Base-by-base conservation (phyloP, 140 eudicot genomes). In the Senecio squalidus region DNA sequence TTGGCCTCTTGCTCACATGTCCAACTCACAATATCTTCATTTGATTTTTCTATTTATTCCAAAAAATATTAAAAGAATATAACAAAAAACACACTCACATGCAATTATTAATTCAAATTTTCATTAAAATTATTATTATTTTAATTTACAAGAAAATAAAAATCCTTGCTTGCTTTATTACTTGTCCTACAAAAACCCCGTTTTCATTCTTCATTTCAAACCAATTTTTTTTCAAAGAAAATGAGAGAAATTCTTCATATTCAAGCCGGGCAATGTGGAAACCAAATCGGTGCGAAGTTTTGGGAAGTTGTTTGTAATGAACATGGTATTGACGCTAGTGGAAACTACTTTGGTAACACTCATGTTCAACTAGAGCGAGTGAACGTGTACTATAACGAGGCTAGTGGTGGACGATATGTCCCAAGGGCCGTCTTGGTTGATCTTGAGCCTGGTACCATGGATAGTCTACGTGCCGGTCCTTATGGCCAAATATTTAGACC, bases 191-290 rank as follows among this genome's bases (percentile, higher is more conserved):
- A 85, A 67, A 78, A 76, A 28, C 79, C 76, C 74, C 62, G 24
- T 44, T 69, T 36, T 31, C 67, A 44, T 64, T 66, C 76, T 16
- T 50, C 45, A 18, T 53, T 28, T 17, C 54, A 55, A 28, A 44
- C 56, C 41, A 48, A 53, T 16, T 15, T 20, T 4, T 23, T 33
- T 44, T 8, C 41, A 28, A 22, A 45, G 33, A 83, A 73, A 69
- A 86, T 86, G 95, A 86, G 95, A 61, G 95, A 86, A 76, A 83
- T 87, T 57, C 84, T 87, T 29, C 96, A 87, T 23, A 73, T 87
- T 39, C 96, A 87, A 78, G 96, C 96, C 18, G 96, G 96, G 4
- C 96, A 87, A 80, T 87, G 96, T 47, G 96, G 96, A 5, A 87
- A 87, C 85, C 96, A 87, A 41, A 87, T 87, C 58, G 96, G 96